phyloP scores from a whole-genome alignment of 2,329 filamentous ascomycete genomes.

The Penicillium sp. region DNA sequence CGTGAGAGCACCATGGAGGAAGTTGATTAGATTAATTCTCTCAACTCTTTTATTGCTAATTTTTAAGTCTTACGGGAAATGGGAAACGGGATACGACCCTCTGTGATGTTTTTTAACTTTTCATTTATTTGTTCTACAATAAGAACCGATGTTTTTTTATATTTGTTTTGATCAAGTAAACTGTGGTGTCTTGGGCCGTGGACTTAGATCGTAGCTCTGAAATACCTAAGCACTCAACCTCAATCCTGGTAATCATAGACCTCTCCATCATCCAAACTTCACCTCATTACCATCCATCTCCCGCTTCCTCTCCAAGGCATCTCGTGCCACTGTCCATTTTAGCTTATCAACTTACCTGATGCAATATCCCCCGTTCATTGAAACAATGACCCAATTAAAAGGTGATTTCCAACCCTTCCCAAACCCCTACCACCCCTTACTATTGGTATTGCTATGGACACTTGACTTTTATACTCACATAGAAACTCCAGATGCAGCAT shows the following conservation, averaged over 20 bases:
- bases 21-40: constrained; percentile 73
- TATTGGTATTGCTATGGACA: no score
- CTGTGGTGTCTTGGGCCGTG: not conserved
- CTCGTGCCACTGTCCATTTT: not conserved
- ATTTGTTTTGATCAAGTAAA: not conserved
- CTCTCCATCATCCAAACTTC: not conserved
- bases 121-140: constrained; percentile 7
- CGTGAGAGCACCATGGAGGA: constrained; percentile 99
- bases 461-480: no score
- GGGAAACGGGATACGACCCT: constrained; percentile 30
- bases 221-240: not conserved
- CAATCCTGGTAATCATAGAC: not conserved
- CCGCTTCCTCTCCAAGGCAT: not conserved
- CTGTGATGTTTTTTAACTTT: constrained; percentile 22
- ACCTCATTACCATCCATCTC: not conserved
- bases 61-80: constrained; percentile 28
- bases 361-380: not conserved
- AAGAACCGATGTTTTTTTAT: constrained; percentile 1
- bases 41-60: constrained; percentile 17
- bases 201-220: not conserved
- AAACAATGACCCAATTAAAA: not conserved
- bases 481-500: no score
- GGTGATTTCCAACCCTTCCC: not conserved
- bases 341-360: not conserved
- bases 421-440: no score